Base-by-base conservation (phyloP, 1,284 basidiomycete species). In the Moesziomyces globuligerus region DNA sequence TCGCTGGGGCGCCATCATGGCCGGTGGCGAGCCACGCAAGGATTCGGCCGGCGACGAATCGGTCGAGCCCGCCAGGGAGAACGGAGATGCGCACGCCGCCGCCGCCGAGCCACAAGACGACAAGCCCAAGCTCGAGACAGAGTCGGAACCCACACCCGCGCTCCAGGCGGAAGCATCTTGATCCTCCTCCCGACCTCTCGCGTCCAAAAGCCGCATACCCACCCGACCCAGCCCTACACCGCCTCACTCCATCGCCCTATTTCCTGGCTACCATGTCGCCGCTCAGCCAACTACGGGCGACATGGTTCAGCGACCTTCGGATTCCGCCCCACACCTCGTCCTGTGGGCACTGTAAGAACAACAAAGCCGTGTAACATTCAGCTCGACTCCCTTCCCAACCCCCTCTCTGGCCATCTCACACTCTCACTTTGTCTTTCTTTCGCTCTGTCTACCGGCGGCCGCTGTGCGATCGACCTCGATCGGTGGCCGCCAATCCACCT, bases 1-100 rank as follows among this genome's bases (percentile, higher is more conserved):
- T 54, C 84, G 83, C 68, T 81, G 79, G 79, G 65, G 64, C 7
- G 69, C 65, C 20, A 62, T 76, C 40, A 53, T 75, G 52, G 51
- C 62, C 7, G 44, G 48, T 5, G 40, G 52, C 3, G 64, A 60
- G 3, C 38, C 32, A 8, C 20, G 29, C 23, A 59, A 55, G 52
- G 52, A 52, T 18, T 13, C 36, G 36, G 36, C 41, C 8, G 32
- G 20, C n/a, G 53, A 57, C 15, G 55, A 45, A 0, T 50, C 62
- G 13, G 46, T 52, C 17, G 56, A 60, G 47, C 29, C 47, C 9
- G 45, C 18, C 1, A 67, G 55, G 48, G 48, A 59, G 56, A 60
- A 59, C 23, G 64, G 56, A 1, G 48, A 51, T 17, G 41, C 38
- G 17, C 29, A 51, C 20, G 38, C 52, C 20, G 47, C 46, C 36